A percentile compares a stretch with the other conserved stretches of the same genome.
Conservation (phyloP, 495 filamentous ascomycete genomes). For the Chaetomium tenue region DNA sequence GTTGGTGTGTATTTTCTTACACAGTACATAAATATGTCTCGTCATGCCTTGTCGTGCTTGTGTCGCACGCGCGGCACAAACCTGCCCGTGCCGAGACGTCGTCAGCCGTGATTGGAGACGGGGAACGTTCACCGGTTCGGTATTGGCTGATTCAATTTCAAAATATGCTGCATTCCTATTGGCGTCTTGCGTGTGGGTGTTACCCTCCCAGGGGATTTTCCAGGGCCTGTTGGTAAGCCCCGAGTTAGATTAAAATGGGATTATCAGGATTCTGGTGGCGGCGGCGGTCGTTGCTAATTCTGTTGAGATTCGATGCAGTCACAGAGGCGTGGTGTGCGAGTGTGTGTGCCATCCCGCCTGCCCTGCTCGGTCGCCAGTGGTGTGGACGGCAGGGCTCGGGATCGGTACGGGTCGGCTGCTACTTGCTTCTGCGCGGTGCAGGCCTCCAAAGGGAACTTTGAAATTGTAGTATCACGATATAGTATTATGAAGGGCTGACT, state of each 20-base stretch:
- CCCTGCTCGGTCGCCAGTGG: background rate
- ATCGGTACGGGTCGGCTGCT: slow-evolving; percentile 13
- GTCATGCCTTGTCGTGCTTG: no score
- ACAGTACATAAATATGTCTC: background rate
- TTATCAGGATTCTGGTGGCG: background rate
- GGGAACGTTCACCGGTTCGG: slow-evolving; percentile 8
- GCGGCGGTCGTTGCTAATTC: background rate
- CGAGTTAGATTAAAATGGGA: background rate
- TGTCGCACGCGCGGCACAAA: no score
- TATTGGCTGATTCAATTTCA: slow-evolving; percentile 4
- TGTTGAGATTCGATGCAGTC: background rate
- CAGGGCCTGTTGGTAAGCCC: background rate
- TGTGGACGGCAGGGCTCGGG: slow-evolving; percentile 12
- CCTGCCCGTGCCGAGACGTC: background rate
- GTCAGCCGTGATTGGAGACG: slow-evolving; percentile 3
- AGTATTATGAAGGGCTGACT: background rate
- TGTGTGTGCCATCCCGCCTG: slow-evolving; percentile 3
- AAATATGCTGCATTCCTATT: background rate
- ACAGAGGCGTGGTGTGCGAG: background rate
- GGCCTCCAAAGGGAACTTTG: background rate
- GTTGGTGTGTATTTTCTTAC: background rate
- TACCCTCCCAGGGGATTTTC: background rate
- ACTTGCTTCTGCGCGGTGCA: background rate
- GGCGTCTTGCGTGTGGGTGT: background rate
- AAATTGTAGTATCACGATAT: background rate